These are phyloP conservation scores for Candida chilensis DNA, from an alignment of 805 yeast genomes.

Conservation along the genomic window DNA sequence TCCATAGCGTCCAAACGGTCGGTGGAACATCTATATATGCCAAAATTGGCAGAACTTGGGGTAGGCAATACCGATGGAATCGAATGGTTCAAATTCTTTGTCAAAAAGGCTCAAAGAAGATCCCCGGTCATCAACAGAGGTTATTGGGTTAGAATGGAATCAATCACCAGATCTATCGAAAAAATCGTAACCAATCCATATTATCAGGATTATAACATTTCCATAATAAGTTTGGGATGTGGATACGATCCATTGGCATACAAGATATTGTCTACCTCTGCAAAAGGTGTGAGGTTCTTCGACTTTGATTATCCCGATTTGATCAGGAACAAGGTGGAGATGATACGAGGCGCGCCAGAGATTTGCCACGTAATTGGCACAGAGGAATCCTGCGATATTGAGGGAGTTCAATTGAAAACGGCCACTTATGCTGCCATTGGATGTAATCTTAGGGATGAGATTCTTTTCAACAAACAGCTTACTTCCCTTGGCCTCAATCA, in stretches of 20 bases:
- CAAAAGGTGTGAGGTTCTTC: conserved; percentile 41
- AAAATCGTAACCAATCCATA: conserved; percentile 27
- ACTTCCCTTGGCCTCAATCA: conserved; percentile 12
- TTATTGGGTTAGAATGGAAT: conserved; percentile 73
- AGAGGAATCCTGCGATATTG: conserved; percentile 4
- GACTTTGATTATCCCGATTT: conserved; percentile 76
- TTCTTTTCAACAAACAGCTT: conserved; percentile 23
- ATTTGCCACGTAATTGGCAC: conserved; percentile 35
- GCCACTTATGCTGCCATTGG: conserved; percentile 47
- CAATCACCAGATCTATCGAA: conserved; percentile 44
- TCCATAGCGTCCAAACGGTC: conserved; percentile 79
- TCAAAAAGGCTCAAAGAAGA: conserved; percentile 53
- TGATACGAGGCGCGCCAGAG: conserved; percentile 40
- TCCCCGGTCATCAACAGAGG: conserved; percentile 81
- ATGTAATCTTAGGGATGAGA: conserved; percentile 51
- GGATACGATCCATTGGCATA: conserved; percentile 49
- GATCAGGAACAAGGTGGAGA: conserved; percentile 41
- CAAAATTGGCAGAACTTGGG: conserved; percentile 9
- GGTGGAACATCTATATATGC: conserved; percentile 54
- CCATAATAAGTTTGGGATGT: conserved; percentile 66
- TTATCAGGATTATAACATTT: conserved; percentile 14
- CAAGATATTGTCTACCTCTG: conserved; percentile 14
- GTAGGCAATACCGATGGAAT: conserved; percentile 16
- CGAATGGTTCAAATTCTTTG: conserved; percentile 60
- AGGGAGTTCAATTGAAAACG: conserved; percentile 22